Base-by-base conservation (phyloP, 2,329 filamentous ascomycete species). In the Cadophora luteo-olivacea region DNA sequence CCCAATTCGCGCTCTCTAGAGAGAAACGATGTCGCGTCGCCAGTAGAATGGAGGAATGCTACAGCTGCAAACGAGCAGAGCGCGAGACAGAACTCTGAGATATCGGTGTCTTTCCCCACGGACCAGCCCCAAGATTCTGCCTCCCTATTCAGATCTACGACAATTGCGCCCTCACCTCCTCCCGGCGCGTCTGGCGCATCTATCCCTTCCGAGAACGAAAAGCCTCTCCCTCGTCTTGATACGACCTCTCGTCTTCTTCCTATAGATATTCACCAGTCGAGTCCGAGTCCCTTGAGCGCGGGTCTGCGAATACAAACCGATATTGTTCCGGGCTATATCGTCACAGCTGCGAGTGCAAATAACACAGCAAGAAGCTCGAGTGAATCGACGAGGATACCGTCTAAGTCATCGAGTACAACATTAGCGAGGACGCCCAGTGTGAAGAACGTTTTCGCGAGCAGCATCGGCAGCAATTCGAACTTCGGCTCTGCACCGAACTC, bases 361-460 rank as follows among this genome's bases (percentile, higher is more conserved):
- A 71, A 65, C 51, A 70, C 62, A 4, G 68, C 68, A 25, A 58
- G 64, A 58, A 70, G 41, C 9, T 66, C 72, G 14, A 65, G 54
- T n/a, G 73, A 73, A 41, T 72, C 66, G 16, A 61, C 66, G 38
- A 69, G 67, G 65, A 61, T 67, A 22, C 62, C 57, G 19, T 61
- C 64, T 51, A 67, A 62, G 49, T 55, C 71, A 24, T 71, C 69
- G 25, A 70, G 69, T 45, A 57, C 67, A 14, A 67, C 32, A 22
- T 76, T 89, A 22, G 86, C 86, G 25, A 82, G 87, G 73, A 89
- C 87, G 0, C 87, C 87, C 2, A 90, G 88, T 75, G 78, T 89
- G 69, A 89, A 89, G 75, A 83, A 85, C 55, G 82, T 84, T 58
- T 78, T 88, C 22, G 79, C 82, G 55, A 83, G 81, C 75, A 82